Percentiles rank a stretch among this genome's conserved stretches.
These are phyloP conservation scores for Schizochytrium sp. DNA, from an alignment of 108 stramenopile species.

Conservation along the genomic window DNA sequence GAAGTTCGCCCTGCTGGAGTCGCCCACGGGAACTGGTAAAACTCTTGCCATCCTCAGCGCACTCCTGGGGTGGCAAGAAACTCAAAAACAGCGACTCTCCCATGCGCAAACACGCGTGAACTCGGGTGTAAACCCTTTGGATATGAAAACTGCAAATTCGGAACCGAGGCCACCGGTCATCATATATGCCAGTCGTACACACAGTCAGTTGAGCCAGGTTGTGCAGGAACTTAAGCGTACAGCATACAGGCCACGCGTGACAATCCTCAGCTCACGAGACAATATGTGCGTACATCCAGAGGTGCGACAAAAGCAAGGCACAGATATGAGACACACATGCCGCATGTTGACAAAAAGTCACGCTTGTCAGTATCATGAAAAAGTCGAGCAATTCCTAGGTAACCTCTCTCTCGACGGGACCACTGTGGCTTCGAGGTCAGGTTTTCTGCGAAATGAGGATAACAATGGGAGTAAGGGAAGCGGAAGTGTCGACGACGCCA, in stretches of 20 bases:
- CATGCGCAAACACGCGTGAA: not conserved
- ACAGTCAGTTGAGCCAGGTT: constrained; percentile 95
- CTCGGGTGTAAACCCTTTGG: constrained; percentile 53
- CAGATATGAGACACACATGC: constrained; percentile 87
- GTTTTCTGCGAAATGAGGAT: constrained; percentile 66
- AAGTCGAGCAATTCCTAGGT: constrained; percentile 62
- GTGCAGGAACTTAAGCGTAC: constrained; percentile 91
- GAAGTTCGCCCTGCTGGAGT: constrained; percentile 78
- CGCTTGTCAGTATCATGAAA: constrained; percentile 60
- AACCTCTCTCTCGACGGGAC: constrained; percentile 65
- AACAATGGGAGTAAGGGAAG: not conserved
- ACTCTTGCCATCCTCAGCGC: constrained; percentile 77
- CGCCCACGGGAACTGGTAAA: constrained; percentile 80
- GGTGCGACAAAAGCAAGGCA: constrained; percentile 80
- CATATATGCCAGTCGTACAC: constrained; percentile 96
- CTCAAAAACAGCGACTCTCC: not conserved
- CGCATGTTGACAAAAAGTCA: constrained; percentile 79
- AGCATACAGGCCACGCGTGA: constrained; percentile 89
- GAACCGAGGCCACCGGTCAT: constrained; percentile 77
- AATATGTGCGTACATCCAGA: constrained; percentile 96
- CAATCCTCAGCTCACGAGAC: constrained; percentile 92
- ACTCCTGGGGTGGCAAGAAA: constrained; percentile 73
- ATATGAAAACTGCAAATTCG: not conserved
- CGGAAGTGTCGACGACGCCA: constrained; percentile 66
- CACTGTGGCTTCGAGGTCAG: constrained; percentile 82